Percentiles rank a stretch among this genome's conserved stretches.
phyloP scores from a whole-genome alignment of 1,284 basidiomycete genomes.

The Sporisorium scitamineum region DNA sequence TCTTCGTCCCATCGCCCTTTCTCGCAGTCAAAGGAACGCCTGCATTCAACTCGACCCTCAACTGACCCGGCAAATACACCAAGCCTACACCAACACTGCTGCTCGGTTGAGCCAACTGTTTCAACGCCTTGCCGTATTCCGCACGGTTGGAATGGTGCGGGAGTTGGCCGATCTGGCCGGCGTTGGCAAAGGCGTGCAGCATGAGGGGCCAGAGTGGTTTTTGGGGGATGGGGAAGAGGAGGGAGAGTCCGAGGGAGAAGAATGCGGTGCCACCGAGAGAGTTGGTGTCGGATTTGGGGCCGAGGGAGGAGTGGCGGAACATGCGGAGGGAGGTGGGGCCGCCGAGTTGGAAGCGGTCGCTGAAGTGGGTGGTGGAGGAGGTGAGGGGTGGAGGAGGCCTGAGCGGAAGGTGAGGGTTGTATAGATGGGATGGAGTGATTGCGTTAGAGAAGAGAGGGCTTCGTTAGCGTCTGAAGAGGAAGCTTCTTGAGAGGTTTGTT shows the following conservation, averaged over 20 bases:
- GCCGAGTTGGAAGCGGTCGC: slow-evolving; percentile 91
- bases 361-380: slow-evolving; percentile 73
- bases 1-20: slow-evolving; percentile 80
- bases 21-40: slow-evolving; percentile 86
- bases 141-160: background rate
- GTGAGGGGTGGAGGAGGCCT: slow-evolving; percentile 55
- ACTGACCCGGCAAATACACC: slow-evolving; percentile 87
- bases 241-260: slow-evolving; percentile 84
- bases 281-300: slow-evolving; percentile 81
- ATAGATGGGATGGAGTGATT: slow-evolving; percentile 14
- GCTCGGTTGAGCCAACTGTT: slow-evolving; percentile 68
- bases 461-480: background rate
- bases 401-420: slow-evolving; percentile 36
- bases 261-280: slow-evolving; percentile 89
- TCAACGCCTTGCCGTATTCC: background rate
- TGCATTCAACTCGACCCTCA: slow-evolving; percentile 90
- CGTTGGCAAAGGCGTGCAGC: slow-evolving; percentile 85
- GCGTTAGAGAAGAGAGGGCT: background rate
- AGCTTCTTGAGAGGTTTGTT: background rate
- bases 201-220: slow-evolving; percentile 90
- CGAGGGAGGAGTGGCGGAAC: slow-evolving; percentile 86
- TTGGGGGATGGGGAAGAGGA: slow-evolving; percentile 82
- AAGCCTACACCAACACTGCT: slow-evolving; percentile 88
- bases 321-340: slow-evolving; percentile 90
- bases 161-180: slow-evolving; percentile 81